phyloP scores from a whole-genome alignment of 805 yeast species.

The Candida montana region DNA sequence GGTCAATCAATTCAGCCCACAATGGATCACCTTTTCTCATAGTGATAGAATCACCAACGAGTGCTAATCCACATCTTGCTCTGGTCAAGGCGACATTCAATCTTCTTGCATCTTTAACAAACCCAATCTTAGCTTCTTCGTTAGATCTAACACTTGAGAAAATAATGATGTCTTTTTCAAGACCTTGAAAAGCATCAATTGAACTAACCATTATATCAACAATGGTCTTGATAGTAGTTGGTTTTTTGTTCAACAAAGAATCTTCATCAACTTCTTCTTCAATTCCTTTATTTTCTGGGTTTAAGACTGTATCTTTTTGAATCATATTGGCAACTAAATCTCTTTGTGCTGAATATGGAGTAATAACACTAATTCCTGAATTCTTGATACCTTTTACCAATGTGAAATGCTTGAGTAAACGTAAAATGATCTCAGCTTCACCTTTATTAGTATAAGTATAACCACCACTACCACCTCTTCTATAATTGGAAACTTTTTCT shows the following conservation, averaged over 20 bases:
- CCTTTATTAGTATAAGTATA: conserved; percentile 53
- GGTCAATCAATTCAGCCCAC: conserved; percentile 7
- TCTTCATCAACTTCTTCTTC: conserved; percentile 56
- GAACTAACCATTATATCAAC: conserved; percentile 47
- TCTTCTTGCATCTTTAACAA: conserved; percentile 54
- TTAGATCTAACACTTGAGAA: conserved; percentile 73
- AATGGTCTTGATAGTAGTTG: conserved; percentile 27
- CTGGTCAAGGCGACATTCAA: conserved; percentile 55
- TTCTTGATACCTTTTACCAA: conserved; percentile 47
- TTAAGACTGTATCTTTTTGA: conserved; percentile 46
- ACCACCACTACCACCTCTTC: conserved; percentile 40
- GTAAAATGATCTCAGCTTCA: conserved; percentile 46
- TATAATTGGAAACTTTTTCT: conserved; percentile 40
- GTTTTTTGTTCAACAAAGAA: conserved; percentile 11
- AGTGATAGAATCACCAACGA: conserved; percentile 7
- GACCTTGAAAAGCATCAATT: conserved; percentile 84
- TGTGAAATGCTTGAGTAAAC: conserved; percentile 44
- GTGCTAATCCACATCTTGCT: conserved; percentile 10
- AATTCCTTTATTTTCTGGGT: conserved; percentile 45
- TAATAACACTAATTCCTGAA: conserved; percentile 57
- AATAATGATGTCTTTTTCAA: conserved; percentile 74
- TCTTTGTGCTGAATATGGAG: conserved; percentile 75
- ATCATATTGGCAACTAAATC: conserved; percentile 50
- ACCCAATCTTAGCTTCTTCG: conserved; percentile 46
- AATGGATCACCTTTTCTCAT: conserved; percentile 10